Percentiles rank a stretch among this genome's conserved stretches.
These are phyloP conservation scores for Kwoniella europaea DNA, from an alignment of 768 basidiomycete species.

Conservation along the genomic window DNA sequence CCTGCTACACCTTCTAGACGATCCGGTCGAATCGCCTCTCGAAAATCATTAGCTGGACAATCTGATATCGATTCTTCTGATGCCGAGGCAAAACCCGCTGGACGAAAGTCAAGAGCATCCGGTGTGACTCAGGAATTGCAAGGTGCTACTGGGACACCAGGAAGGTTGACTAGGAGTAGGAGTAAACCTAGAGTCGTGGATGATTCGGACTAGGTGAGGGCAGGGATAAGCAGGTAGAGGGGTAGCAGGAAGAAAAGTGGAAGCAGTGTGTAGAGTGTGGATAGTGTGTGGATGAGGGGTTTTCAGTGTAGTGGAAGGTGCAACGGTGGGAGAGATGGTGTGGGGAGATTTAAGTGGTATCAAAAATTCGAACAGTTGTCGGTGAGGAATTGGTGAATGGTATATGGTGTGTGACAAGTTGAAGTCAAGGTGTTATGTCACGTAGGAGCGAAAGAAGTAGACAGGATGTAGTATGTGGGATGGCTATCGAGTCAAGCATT, in stretches of 20 bases:
- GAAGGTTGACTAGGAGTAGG: slow-evolving; percentile 51
- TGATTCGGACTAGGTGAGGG: slow-evolving; percentile 44
- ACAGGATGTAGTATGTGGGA: too few relatives aligned
- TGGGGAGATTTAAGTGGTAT: neutral
- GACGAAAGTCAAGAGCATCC: slow-evolving; percentile 17
- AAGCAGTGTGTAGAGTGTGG: neutral
- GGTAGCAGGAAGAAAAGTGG: neutral
- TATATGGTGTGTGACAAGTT: neutral
- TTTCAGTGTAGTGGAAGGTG: neutral
- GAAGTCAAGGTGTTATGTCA: neutral
- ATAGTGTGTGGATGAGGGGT: neutral
- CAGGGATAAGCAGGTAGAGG: neutral
- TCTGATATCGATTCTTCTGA: slow-evolving; percentile 23
- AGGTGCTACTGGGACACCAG: slow-evolving; percentile 30
- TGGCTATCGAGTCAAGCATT: too few relatives aligned
- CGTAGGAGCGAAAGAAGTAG: too few relatives aligned
- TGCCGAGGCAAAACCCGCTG: slow-evolving; percentile 12
- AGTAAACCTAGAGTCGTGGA: slow-evolving; percentile 47
- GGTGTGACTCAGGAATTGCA: slow-evolving; percentile 17
- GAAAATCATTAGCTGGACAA: slow-evolving; percentile 14
- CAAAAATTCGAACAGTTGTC: neutral
- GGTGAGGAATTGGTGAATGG: neutral
- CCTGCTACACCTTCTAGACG: slow-evolving; percentile 21
- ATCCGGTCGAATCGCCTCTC: slow-evolving; percentile 20
- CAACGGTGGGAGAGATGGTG: neutral